Evolutionary conservation across 345 rosid genomes (phyloP), one percentile per base, ranked within the genome.

Genomic region (Salix brachista): DNA sequence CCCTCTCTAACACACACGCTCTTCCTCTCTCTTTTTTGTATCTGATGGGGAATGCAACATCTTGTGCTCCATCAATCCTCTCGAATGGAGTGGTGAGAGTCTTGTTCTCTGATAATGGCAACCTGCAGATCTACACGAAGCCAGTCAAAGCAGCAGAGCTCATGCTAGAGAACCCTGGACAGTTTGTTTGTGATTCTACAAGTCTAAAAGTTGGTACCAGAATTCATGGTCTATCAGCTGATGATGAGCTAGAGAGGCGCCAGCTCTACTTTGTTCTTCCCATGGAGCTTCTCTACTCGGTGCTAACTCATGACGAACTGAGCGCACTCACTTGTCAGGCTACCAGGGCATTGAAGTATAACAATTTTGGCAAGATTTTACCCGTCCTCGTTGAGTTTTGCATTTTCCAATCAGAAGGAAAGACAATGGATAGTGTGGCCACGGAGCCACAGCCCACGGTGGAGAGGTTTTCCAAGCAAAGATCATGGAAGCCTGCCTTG

Each of bases 401-500:
- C 48, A 75, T 87, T 18, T 86, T 81, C 19, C 86, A 86, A 0
- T 77, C 82, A 8, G 71, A 80, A 1, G 65, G 19, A 26, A 79
- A 67, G 56, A 34, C n/a, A 26, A 17, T 64, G 44, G 61, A 60
- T 62, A 12, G 67, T 25, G 10, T 42, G 9, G n/a, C 44, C 2
- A 58, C 14, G 13, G 75, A 67, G n/a, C 65, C 28, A 17, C 50
- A 66, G 73, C 62, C 41, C 4, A 65, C 69, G 23, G 80, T 69
- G 23, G 80, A 62, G 65, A 81, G 81, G 39, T 81, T 46, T 70
- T 78, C 80, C 5, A 88, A 85, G 77, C 91, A 84, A 76, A 83
- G 87, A 78, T 88, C 93, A 0, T 88, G 93, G 93, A 86, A 73
- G 72, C 93, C 93, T 56, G 89, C 90, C 19, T 76, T 90, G 75